These are phyloP conservation scores for Amorphotheca resinae DNA, from an alignment of 495 filamentous ascomycete genomes.

Conservation along the genomic window DNA sequence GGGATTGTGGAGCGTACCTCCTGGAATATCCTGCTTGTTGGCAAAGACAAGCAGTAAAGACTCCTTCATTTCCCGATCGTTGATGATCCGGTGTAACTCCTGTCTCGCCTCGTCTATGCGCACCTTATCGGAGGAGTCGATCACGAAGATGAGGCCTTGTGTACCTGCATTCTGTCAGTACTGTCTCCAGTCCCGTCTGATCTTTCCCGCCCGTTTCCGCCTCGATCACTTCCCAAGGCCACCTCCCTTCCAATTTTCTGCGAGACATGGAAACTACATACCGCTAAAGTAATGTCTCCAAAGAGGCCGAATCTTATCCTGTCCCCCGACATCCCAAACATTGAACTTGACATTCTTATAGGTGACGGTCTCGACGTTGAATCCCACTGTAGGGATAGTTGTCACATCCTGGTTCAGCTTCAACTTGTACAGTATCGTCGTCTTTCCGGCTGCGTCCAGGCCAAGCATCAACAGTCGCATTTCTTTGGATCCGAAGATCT, in stretches of 20 bases:
- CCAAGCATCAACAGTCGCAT: conserved; percentile 98
- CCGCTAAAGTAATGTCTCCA: conserved; percentile 99
- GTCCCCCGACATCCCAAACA: conserved; percentile 97
- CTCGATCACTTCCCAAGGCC: not conserved
- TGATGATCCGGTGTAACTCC: conserved; percentile 89
- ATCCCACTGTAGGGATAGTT: conserved; percentile 97
- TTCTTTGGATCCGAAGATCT: conserved; percentile 97
- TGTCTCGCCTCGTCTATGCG: conserved; percentile 82
- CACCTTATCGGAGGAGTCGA: conserved; percentile 78
- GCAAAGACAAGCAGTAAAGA: conserved; percentile 88
- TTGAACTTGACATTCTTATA: conserved; percentile 99
- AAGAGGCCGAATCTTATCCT: conserved; percentile 96
- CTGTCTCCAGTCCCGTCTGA: not conserved
- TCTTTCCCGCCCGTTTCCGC: not conserved
- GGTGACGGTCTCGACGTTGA: conserved; percentile 98
- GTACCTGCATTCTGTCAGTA: conserved; percentile 45
- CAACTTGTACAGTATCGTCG: conserved; percentile 98
- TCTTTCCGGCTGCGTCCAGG: conserved; percentile 95
- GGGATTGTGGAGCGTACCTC: conserved; percentile 44
- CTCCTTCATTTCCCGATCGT: conserved; percentile 97
- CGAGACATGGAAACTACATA: conserved; percentile 27
- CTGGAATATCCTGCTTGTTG: conserved; percentile 90
- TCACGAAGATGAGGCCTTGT: conserved; percentile 94
- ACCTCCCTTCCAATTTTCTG: not conserved
- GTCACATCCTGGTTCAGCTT: conserved; percentile 97